Base-by-base conservation (phyloP, 2,329 filamentous ascomycete genomes). In the Hypoxylon sp. region DNA sequence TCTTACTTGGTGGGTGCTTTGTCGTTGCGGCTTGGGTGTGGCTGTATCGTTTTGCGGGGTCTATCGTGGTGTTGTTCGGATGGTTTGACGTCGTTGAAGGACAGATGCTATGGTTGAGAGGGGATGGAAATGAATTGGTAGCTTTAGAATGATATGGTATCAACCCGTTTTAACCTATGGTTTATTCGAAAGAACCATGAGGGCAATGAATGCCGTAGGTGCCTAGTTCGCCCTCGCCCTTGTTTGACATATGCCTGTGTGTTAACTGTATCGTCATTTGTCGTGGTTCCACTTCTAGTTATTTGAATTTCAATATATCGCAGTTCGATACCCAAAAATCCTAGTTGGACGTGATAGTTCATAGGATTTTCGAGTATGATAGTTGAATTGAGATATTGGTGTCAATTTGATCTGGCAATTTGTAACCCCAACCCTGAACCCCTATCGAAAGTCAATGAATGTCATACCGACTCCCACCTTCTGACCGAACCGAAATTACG, bases 361-460 rank as follows among this genome's bases (percentile, higher is more conserved):
- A 10, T 10, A 7, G 9, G 17, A 11, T 17, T 9, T 19, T 43
- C 3, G 38, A 41, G 17, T 43, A 30, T 28, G n/a, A 19, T 17
- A 19, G 14, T 49, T 43, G 38, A 43, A 43, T 10, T 43, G 14
- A 41, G 17, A 21, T 43, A 43, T 5, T 43, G 38, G 38, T 17
- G 38, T 49, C 30, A n/a, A 52, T 52, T 28, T 36, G 17, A 9
- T 52, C 49, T 36, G 14, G 34, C 19, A 28, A 14, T 43, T n/a
- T 5, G 25, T 46, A 46, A 46, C 38, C 17, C 51, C 28, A 55
- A 41, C 13, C 51, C 34, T 34, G 21, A 36, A 17, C n/a, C 30
- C 17, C 49, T 52, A 36, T 52, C 14, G 9, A 11, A 30, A 28
- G 14, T 23, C 13, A n/a, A 5, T 5, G 10, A 28, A 28, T 5